Evolutionary conservation across 306 rosid genomes (phyloP), one percentile per base, ranked within the genome.

Genomic region (Pyrus communis): DNA sequence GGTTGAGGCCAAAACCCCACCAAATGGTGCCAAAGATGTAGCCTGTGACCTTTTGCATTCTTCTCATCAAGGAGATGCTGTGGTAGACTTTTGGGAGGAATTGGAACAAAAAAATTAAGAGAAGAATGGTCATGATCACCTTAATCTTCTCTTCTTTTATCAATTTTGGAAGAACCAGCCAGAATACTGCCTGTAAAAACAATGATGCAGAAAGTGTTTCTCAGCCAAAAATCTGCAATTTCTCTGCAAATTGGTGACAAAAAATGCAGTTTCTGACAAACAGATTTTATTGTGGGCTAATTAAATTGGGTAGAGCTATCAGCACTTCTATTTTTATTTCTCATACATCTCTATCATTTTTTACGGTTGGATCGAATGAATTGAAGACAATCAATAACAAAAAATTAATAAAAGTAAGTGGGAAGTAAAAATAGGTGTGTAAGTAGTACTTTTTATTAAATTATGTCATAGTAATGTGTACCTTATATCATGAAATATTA

Each of bases 1-100:
- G 99, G 79, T 96, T 96, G 75, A 96, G 97, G 73, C 81, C 97
- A 76, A 96, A 96, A 55, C 99, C 98, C 99, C 99, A 96, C 99
- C 99, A 96, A 80, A 96, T 96, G 78, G 99, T 92, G 74, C 99
- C 99, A 76, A 96, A 96, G 76, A 96, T 87, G 81, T 96, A 96
- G 18, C 99, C 99, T 23, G 99, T 96, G 78, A 96, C 99, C 81
- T 96, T 96, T 8, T 89, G 96, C 99, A 96, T 92, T 75, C 96
- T 87, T 86, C 89, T 92, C 99, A 96, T 96, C 88, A 92, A 78
- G 74, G 80, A 82, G 63, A 96, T 92, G 91, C 93, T 84, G 82
- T 96, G 99, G 86, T 96, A 96, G 59, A 92, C 98, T 80, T 92
- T 96, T 0, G 98, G 99, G 55, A 96, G 96, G 87, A 91, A 96